Percentiles rank a stretch among this genome's conserved stretches.
phyloP scores from a whole-genome alignment of 768 basidiomycete species.

The Hortiboletus flavorubellus region DNA sequence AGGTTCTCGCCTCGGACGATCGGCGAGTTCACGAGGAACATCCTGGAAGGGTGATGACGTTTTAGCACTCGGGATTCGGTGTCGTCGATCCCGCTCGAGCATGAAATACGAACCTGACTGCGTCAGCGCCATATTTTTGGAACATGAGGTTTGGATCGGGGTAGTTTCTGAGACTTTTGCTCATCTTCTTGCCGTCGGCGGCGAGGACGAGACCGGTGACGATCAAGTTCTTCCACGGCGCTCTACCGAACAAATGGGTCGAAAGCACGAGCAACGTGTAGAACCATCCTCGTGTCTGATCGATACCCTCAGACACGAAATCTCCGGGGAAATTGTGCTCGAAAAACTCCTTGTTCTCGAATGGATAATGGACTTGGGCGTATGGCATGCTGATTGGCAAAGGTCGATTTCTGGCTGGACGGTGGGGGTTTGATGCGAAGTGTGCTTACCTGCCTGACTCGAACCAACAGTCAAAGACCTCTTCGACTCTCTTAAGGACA shows the following conservation, averaged over 20 bases:
- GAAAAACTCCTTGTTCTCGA: slow-evolving; percentile 91
- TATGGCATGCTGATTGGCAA: slow-evolving; percentile 88
- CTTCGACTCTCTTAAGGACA: slow-evolving; percentile 81
- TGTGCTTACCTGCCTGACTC: slow-evolving; percentile 87
- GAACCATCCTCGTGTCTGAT: slow-evolving; percentile 99
- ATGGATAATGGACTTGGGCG: slow-evolving; percentile 95
- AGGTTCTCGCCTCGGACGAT: slow-evolving; percentile 97
- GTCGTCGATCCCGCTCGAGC: neutral
- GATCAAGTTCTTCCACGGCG: slow-evolving; percentile 98
- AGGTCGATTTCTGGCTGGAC: neutral
- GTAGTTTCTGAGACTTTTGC: slow-evolving; percentile 94
- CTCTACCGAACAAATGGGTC: slow-evolving; percentile 90
- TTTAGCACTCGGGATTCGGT: neutral
- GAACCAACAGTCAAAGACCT: slow-evolving; percentile 99
- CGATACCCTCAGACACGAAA: slow-evolving; percentile 97
- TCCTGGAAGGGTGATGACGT: slow-evolving; percentile 44
- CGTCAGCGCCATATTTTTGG: slow-evolving; percentile 91
- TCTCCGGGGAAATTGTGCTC: slow-evolving; percentile 88
- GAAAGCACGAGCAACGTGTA: slow-evolving; percentile 95
- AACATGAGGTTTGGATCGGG: slow-evolving; percentile 93
- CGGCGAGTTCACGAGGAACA: slow-evolving; percentile 99
- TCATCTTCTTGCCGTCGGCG: slow-evolving; percentile 99
- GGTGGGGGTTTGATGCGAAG: neutral
- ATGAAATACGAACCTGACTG: slow-evolving; percentile 60
- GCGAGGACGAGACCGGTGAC: slow-evolving; percentile 95